These are phyloP conservation scores for Porogramme epimiltina DNA, from an alignment of 1,284 basidiomycete genomes.

Conservation along the genomic window DNA sequence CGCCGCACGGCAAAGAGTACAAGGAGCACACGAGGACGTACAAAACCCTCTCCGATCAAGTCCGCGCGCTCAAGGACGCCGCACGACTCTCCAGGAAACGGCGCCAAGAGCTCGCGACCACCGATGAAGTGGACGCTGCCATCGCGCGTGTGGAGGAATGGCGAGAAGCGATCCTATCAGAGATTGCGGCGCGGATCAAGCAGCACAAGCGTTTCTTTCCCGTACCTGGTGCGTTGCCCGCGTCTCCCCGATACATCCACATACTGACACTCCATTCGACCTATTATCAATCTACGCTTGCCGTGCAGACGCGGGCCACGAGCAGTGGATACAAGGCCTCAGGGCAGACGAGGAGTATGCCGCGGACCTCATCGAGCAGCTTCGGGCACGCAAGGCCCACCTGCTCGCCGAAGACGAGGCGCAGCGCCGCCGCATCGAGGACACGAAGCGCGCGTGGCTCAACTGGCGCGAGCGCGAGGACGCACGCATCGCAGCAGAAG, in stretches of 20 bases:
- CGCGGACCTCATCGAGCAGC: background rate
- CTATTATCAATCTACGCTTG: too few species aligned
- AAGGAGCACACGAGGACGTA: conserved; percentile 7
- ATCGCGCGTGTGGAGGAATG: background rate
- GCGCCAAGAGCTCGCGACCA: background rate
- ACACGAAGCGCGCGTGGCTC: background rate
- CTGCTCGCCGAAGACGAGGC: background rate
- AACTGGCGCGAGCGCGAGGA: background rate
- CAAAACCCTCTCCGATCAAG: conserved; percentile 5
- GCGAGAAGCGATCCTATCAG: conserved; percentile 3
- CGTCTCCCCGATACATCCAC: too few species aligned
- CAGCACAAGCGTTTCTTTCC: conserved; percentile 7
- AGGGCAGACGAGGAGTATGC: background rate
- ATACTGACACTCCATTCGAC: too few species aligned
- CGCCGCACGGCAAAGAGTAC: conserved; percentile 6
- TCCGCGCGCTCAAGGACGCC: background rate
- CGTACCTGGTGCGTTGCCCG: background rate
- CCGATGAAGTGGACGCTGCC: background rate
- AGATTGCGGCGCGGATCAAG: conserved; percentile 3
- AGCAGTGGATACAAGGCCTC: background rate
- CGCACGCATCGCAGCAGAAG: background rate
- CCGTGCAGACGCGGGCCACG: background rate
- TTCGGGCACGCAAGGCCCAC: background rate
- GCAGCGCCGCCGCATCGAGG: background rate
- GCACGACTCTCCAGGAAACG: background rate